Conservation (phyloP, 164 flowering plant genomes). For the Taxillus chinensis region DNA sequence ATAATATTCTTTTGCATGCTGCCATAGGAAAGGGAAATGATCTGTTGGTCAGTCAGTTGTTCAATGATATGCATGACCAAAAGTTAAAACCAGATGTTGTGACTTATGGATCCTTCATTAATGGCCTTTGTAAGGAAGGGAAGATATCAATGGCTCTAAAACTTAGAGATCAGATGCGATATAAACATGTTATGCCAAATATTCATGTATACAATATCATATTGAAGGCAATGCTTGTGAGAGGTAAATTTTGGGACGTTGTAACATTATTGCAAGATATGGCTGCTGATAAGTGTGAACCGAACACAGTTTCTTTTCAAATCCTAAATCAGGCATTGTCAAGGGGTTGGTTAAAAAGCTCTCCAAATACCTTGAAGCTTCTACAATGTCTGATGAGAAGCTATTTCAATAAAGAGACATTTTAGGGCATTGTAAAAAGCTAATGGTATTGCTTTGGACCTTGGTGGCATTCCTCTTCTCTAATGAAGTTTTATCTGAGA, state of each 20-base stretch:
- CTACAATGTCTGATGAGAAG: conserved; percentile 10
- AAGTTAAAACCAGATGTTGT: conserved; percentile 22
- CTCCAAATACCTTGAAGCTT: conserved; percentile 16
- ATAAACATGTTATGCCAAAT: conserved; percentile 25
- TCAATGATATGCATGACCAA: conserved; percentile 24
- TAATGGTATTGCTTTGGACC: neutral
- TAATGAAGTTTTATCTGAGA: too few relatives aligned
- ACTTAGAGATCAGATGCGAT: conserved; percentile 19
- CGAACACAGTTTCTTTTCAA: conserved; percentile 17
- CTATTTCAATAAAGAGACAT: conserved; percentile 2
- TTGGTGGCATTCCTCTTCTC: too few relatives aligned
- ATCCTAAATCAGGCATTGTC: conserved; percentile 18
- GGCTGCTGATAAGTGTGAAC: conserved; percentile 28
- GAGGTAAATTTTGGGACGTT: conserved; percentile 22
- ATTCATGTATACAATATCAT: conserved; percentile 25
- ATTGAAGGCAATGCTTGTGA: conserved; percentile 23
- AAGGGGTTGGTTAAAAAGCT: conserved; percentile 21
- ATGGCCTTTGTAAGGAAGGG: conserved; percentile 29
- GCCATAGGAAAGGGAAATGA: conserved; percentile 14
- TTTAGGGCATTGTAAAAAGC: neutral
- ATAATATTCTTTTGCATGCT: conserved; percentile 41
- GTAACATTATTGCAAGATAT: conserved; percentile 21
- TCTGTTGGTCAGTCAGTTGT: conserved; percentile 19
- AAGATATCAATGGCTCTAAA: conserved; percentile 23
- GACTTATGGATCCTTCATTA: conserved; percentile 29